Base-by-base conservation (phyloP, 768 basidiomycete genomes). In the Rhizopogon vesiculosus region DNA sequence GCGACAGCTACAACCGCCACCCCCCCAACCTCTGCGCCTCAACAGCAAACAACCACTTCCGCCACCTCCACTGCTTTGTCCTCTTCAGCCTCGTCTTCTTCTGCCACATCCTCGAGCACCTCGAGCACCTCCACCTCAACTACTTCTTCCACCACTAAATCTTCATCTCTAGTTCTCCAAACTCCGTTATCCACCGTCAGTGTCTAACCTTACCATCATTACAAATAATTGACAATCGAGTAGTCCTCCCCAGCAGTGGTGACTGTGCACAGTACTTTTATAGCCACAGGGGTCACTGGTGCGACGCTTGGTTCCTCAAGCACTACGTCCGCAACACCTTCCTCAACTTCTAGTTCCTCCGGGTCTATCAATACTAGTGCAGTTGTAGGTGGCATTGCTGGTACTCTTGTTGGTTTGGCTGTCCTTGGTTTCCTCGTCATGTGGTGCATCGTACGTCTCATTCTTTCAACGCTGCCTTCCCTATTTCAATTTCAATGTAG, bases 391-490 rank as follows among this genome's bases (percentile, higher is more conserved):
- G 81, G 77, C 42, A 65, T 84, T 39, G 76, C 72, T 25, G 83
- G 78, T 12, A 76, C 72, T 29, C 61, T 84, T 2, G 64, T 72
- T 5, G 81, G 74, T 18, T 58, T 82, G 29, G 74, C 75, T 8
- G 63, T 56, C 41, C 56, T 71, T 28, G 66, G 72, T 29, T 73
- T 81, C 56, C 65, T 75, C 8, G 54, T 81, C 54, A 74, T 72
- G 50, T 82, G 75, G 70, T 74, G 77, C 59, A 56, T 82, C 56
- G 82, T 81, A 56, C 61, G 79, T 61, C 35, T 1, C 42, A 39
- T 53, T 49, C 45, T 45, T 5, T 15, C 1, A 45, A 19, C 39
- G 2, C 51, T 53, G 2, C 45, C 7, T 56, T 33, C 41, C 53
- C 40, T 28, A 54, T 50, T 51, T 56, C 28, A 58, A 51, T 54